Percentiles rank a stretch among this genome's conserved stretches.
phyloP scores from a whole-genome alignment of 163 green algal species.

The Scenedesmus sp. region DNA sequence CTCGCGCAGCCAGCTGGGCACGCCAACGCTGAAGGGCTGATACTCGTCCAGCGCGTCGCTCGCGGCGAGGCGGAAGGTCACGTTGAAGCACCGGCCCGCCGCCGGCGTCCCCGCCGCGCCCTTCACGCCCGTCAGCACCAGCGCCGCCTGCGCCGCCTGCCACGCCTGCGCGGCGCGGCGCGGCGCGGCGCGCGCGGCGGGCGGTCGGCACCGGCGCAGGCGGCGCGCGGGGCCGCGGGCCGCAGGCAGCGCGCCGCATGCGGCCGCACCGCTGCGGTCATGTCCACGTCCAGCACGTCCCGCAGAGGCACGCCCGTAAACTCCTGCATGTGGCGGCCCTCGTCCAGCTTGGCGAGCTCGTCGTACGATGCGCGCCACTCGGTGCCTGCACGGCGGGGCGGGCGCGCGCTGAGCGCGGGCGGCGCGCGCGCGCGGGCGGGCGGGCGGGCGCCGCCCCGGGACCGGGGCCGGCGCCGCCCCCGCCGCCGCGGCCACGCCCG shows the following conservation, averaged over 20 bases:
- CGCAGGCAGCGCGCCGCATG: too few species aligned
- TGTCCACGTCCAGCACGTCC: constrained; percentile 28
- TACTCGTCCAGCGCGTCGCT: constrained; percentile 22
- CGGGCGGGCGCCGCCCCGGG: too few species aligned
- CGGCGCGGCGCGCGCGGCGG: too few species aligned
- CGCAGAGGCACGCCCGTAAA: constrained; percentile 31
- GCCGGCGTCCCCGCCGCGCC: not conserved
- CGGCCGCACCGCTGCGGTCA: constrained; percentile 14
- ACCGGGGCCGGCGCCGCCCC: too few species aligned
- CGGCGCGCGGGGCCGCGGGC: too few species aligned
- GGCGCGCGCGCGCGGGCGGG: too few species aligned
- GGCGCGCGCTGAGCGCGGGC: too few species aligned
- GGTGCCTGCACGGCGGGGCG: constrained; percentile 28
- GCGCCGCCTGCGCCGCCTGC: constrained; percentile 21
- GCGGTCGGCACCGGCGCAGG: too few species aligned
- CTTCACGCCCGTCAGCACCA: constrained; percentile 25
- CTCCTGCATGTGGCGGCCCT: constrained; percentile 4
- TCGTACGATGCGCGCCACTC: constrained; percentile 38
- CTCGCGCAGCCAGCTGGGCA: constrained; percentile 40
- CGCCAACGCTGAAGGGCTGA: constrained; percentile 34
- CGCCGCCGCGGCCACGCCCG: too few species aligned
- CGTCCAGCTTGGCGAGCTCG: constrained; percentile 29
- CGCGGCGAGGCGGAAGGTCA: constrained; percentile 42
- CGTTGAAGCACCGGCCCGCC: constrained; percentile 30
- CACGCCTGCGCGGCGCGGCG: constrained; percentile 2